These are phyloP conservation scores for Acacia confusa DNA, from an alignment of 306 rosid genomes.

Conservation along the genomic window DNA sequence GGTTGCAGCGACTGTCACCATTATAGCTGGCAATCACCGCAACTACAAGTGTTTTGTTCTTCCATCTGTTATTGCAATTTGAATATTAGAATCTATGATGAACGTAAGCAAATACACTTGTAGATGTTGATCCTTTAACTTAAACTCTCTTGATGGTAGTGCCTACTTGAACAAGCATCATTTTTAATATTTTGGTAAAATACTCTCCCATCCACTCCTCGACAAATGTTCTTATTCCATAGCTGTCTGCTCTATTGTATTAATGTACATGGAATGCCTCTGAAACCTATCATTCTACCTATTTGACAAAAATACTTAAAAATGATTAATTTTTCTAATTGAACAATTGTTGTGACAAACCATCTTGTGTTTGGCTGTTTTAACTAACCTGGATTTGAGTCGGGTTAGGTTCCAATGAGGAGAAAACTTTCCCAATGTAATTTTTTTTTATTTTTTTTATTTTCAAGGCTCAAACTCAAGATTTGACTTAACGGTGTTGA, in stretches of 20 bases:
- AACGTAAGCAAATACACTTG: background rate
- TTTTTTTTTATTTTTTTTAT: background rate
- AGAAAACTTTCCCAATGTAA: background rate
- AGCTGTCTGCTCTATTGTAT: background rate
- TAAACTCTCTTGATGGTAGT: background rate
- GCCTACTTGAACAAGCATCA: background rate
- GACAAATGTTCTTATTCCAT: background rate
- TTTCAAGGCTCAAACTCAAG: background rate
- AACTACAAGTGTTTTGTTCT: background rate
- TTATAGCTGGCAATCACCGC: background rate
- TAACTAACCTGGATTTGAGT: background rate
- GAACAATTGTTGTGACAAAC: background rate
- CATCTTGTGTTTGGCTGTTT: background rate
- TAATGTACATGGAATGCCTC: background rate
- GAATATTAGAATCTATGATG: background rate
- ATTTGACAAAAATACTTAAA: background rate
- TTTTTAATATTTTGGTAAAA: background rate
- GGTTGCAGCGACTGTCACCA: background rate
- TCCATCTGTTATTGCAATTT: background rate
- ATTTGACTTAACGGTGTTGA: background rate
- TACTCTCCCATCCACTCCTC: background rate
- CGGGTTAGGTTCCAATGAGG: background rate
- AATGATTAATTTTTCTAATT: background rate
- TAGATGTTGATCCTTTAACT: background rate
- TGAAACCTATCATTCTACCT: background rate